Evolutionary conservation across 768 basidiomycete species (phyloP), one percentile per base, ranked within the genome.

Genomic region (Lyophyllum shimeji): DNA sequence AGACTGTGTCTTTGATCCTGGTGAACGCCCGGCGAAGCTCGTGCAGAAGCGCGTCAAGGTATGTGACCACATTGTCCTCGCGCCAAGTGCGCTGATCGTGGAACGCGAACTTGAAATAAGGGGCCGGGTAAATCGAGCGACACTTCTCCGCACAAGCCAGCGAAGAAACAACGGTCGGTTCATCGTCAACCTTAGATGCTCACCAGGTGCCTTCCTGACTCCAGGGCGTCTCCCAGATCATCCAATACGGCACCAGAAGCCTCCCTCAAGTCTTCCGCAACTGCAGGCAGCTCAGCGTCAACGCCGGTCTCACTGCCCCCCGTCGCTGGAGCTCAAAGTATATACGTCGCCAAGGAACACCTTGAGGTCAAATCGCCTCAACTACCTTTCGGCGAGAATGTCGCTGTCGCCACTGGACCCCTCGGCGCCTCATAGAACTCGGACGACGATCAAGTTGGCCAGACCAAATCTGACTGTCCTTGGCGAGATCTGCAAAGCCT

Each of bases 161-260:
- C 86, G 66, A 90, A 90, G 78, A 87, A 86, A 69, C 82, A 83
- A 83, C 86, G 87, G 88, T 90, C 75, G 74, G 85, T 85, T 64
- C 63, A 65, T 67, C 65, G 60, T 65, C 59, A 29, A 64, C 52
- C 54, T 47, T 59, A 57, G 53, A 49, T 50, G 55, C 48, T 64
- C 56, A 52, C 63, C 59, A 58, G 65, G 71, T 63, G 67, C 58
- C 56, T 64, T 63, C 52, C 65, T 66, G 61, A 69, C 59, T 46
- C 58, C 53, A 57, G 51, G 50, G 39, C 47, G 64, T 56, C 63
- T 64, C 65, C 63, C 67, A 84, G 82, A 68, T 84, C 82, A 56
- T 79, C 78, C 17, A 74, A 73, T 60, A 67, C 71, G 24, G 63
- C 68, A 31, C 61, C 76, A 42, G 74, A 77, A 56, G 33, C 70